A percentile compares a stretch with the other conserved stretches of the same genome.
These are phyloP conservation scores for Kentomonas sorsogonicus DNA, from an alignment of 208 protist genomes.

Conservation along the genomic window DNA sequence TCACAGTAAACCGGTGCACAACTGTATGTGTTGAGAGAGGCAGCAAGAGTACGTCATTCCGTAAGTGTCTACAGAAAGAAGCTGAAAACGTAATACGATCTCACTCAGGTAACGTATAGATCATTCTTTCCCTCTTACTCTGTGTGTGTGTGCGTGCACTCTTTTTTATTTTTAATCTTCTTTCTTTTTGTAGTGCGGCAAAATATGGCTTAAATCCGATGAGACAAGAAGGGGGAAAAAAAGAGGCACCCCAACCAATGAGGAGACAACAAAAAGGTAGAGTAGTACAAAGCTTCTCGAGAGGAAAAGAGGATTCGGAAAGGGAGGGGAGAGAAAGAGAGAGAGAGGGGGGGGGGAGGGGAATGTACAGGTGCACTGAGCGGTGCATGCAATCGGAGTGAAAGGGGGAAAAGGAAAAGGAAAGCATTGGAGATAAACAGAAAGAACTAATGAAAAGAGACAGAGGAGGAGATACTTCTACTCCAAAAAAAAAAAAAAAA, in stretches of 20 bases:
- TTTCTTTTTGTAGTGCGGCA: neutral
- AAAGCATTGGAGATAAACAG: slow-evolving; percentile 5
- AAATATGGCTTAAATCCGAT: too few relatives aligned
- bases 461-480: neutral
- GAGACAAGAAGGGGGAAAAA: slow-evolving; percentile 1
- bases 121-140: neutral
- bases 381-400: too few relatives aligned
- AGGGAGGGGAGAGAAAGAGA: neutral
- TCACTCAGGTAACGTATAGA: neutral
- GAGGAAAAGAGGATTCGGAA: neutral
- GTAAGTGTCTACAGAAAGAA: neutral
- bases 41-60: too few relatives aligned
- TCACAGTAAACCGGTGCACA: too few relatives aligned
- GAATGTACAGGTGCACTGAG: too few relatives aligned
- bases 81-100: neutral
- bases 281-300: slow-evolving; percentile 1
- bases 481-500: neutral
- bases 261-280: neutral
- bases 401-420: neutral
- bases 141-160: neutral
- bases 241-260: neutral
- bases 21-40: too few relatives aligned
- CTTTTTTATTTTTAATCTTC: neutral
- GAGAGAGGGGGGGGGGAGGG: too few relatives aligned
- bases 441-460: slow-evolving; percentile 11